Evolutionary conservation across 2,329 filamentous ascomycete species (phyloP), one percentile per base, ranked within the genome.

Genomic region (Sporothrix dimorphospora): DNA sequence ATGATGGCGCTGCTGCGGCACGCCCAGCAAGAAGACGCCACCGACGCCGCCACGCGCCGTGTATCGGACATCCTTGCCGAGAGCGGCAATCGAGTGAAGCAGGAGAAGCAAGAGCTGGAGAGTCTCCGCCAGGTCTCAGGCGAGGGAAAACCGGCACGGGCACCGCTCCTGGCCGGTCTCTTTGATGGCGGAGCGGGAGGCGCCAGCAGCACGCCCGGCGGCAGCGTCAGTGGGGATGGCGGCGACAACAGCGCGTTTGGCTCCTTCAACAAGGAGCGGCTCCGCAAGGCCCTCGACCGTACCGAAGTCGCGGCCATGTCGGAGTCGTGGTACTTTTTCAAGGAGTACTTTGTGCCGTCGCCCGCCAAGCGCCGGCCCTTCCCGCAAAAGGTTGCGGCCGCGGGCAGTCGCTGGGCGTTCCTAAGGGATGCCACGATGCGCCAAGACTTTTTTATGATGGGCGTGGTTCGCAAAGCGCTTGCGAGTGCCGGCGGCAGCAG

Each of bases 1-100:
- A 80, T 94, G 71, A 87, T 88, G 72, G 84, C 86, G 1, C 83
- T 94, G 9, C 83, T 91, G 53, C 86, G 83, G 61, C 86, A 90
- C 76, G 86, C 89, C 6, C 82, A 84, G 53, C 83, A 85, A 72
- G 88, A 93, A 73, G 83, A 88, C 55, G 87, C 88, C 51, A 85
- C 85, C 1, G 87, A 89, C 69, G 88, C 86, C 19, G 89, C 86
- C 73, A 84, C 84, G 6, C 81, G 83, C 73, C 83, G 79, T 75
- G 83, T 81, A 12, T 81, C 80, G 73, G 81, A 77, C 72, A 79
- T 78, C 68, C 77, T 82, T 71, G 78, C 72, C 76, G 79, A 75
- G 30, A 73, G 72, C 47, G 66, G 47, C 21, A 69, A 74, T 38
- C 71, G 68, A n/a, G 73, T 75, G 0, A 53, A 71, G 38, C n/a